Evolutionary conservation across 108 stramenopile genomes (phyloP), one percentile per base, ranked within the genome.

Genomic region (Chaetoceros muelleri): DNA sequence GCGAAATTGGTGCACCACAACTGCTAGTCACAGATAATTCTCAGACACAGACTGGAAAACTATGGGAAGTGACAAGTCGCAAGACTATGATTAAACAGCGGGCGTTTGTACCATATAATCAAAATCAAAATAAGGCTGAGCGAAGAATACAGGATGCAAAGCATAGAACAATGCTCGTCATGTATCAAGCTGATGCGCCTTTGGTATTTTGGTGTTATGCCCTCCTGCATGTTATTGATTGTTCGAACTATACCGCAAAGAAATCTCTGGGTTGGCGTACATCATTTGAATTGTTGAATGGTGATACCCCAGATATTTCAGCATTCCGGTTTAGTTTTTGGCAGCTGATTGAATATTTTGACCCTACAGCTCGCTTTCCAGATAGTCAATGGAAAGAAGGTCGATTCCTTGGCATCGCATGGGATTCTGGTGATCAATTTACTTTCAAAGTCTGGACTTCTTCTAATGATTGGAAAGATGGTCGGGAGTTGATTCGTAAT

Each of bases 251-350:
- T 13, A 50, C 48, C 1, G 58, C 58, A 17, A 48, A 50, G 24
- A 48, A 59, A 22, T 13, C 1, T 0, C 1, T 59, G 0, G 21
- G 19, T 25, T 59, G 46, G 46, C 19, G 58, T 0, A 59, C 58
- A 3, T 48, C 58, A 0, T 18, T 24, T 0, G 58, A 59, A 28
- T 24, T 24, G 2, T 17, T 59, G 1, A 45, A 2, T n/a, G 49
- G 58, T 13, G 7, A 24, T 1, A 59, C 58, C 2, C 58, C 58
- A 0, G 58, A 59, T 28, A 50, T 59, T 22, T 51, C 50, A 10
- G 21, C 21, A 21, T 51, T 51, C 21, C 50, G 50, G 21, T 51
- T 51, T 20, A 16, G 50, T 19, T 51, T 51, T 21, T 51, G 50
- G 50, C 18, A 51, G 20, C 50, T 21, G 10, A 21, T 51, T 20